A percentile compares a stretch with the other conserved stretches of the same genome.
phyloP scores from a whole-genome alignment of 495 filamentous ascomycete species.

The Podospora bellae-mahoneyi region DNA sequence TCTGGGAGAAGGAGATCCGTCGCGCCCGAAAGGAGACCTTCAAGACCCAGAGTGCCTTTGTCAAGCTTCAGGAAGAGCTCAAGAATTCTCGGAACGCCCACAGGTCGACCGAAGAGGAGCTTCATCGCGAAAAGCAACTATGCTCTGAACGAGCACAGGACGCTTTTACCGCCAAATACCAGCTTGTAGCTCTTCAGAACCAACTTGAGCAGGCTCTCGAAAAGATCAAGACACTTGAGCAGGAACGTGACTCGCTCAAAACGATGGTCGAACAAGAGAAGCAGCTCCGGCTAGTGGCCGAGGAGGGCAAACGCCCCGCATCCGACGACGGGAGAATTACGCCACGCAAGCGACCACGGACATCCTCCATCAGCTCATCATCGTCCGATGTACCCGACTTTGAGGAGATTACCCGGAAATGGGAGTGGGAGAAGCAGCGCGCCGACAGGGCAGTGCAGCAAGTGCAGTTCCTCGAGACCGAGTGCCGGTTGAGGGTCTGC shows the following conservation, averaged over 20 bases:
- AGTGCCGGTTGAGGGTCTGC: constrained; percentile 74
- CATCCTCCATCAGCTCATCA: constrained; percentile 38
- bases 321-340: constrained; percentile 38
- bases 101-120: constrained; percentile 50
- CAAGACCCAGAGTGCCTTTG: constrained; percentile 69
- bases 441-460: constrained; percentile 66
- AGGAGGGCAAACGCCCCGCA: constrained; percentile 55
- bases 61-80: constrained; percentile 80
- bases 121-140: constrained; percentile 48
- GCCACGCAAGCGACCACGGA: constrained; percentile 39
- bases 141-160: constrained; percentile 64
- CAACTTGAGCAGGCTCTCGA: constrained; percentile 64
- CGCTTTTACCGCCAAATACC: constrained; percentile 69
- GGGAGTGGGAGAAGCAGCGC: constrained; percentile 62
- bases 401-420: constrained; percentile 58
- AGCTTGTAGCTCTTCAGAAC: constrained; percentile 69
- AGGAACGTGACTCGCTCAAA: constrained; percentile 66
- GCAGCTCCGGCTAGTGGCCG: constrained; percentile 58
- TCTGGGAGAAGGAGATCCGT: constrained; percentile 83
- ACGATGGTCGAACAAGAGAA: constrained; percentile 56
- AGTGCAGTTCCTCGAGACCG: constrained; percentile 76
- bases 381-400: constrained; percentile 50
- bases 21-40: constrained; percentile 81
- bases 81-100: constrained; percentile 59
- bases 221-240: constrained; percentile 61